Base-by-base conservation (phyloP, 441 rosid genomes). In the Isatis lusitanica region DNA sequence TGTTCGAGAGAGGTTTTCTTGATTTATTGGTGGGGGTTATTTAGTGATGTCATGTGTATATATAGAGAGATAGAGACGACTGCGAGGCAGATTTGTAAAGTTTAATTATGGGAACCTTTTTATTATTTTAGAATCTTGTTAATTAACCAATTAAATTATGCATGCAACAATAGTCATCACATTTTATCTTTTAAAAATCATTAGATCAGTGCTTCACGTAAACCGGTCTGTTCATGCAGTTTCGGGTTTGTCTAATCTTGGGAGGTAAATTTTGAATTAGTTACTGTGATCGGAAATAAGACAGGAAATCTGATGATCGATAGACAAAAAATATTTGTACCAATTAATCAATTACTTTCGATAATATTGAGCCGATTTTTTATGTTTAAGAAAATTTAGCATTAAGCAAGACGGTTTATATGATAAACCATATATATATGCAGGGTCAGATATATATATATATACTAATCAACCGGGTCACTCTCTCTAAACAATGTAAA, bases 1-100 rank as follows among this genome's bases (percentile, higher is more conserved):
- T 50, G 39, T 0, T 50, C 17, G n/a, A 35, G 42, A 39, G 55
- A 7, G 39, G 26, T 38, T 28, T 15, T 60, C 40, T 61, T 60
- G 53, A 9, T 63, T 65, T 42, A n/a, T 64, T 46, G 38, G 57
- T 52, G 76, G 53, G 42, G 24, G 39, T 68, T 57, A 24, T 46
- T 48, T 56, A 33, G 51, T 73, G 77, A 73, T 73, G 77, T 73
- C 77, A 73, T 73, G 58, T 53, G 10, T 73, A 63, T 73, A 73
- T 73, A 73, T 6, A 21, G 56, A 52, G n/a, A 52, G 58, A 52
- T 15, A 48, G 59, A 42, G 61, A 59, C 7, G 4, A 26, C 38
- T 55, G 28, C 52, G 62, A 56, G 53, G 55, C 55, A 42, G 64
- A 16, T 68, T 68, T 73, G 30, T 28, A 64, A 44, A 44, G 42